phyloP scores from a whole-genome alignment of 257 asterid species.

The Verbena officinalis region DNA sequence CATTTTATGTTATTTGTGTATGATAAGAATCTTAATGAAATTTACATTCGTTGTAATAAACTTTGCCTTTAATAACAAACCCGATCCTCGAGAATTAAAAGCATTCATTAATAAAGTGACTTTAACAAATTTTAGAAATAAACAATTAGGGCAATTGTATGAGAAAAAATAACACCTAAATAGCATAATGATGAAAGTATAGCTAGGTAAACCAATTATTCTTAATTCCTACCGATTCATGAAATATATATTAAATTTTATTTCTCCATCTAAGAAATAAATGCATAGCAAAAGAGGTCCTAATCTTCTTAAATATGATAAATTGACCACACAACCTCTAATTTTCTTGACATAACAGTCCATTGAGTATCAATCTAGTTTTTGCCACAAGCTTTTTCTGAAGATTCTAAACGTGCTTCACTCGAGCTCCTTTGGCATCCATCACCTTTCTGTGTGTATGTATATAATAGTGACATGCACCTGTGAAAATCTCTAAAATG shows the following conservation, averaged over 20 bases:
- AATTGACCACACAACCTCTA: not conserved
- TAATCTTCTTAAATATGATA: not conserved
- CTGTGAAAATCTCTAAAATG: constrained; percentile 20
- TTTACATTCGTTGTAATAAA: not conserved
- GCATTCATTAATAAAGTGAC: not conserved
- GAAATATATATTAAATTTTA: no score
- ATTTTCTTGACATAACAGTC: not conserved
- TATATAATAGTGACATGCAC: constrained; percentile 13
- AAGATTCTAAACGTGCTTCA: constrained; percentile 47
- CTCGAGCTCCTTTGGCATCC: constrained; percentile 29
- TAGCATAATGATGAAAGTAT: no score
- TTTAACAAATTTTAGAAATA: not conserved
- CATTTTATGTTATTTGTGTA: no score
- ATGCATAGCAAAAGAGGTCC: not conserved
- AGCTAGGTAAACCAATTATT: no score
- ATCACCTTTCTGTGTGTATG: constrained; percentile 17
- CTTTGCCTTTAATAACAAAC: not conserved
- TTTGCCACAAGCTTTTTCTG: constrained; percentile 22
- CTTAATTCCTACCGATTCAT: no score
- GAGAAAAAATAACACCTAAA: no score
- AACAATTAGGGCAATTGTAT: not conserved
- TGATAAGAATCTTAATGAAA: not conserved
- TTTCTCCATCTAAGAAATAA: no score
- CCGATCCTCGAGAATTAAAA: not conserved
- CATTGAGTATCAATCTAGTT: constrained; percentile 13